A percentile compares a stretch with the other conserved stretches of the same genome.
Evolutionary conservation across 805 yeast species (phyloP).

Genomic region (Maudiozyma turicensis): DNA sequence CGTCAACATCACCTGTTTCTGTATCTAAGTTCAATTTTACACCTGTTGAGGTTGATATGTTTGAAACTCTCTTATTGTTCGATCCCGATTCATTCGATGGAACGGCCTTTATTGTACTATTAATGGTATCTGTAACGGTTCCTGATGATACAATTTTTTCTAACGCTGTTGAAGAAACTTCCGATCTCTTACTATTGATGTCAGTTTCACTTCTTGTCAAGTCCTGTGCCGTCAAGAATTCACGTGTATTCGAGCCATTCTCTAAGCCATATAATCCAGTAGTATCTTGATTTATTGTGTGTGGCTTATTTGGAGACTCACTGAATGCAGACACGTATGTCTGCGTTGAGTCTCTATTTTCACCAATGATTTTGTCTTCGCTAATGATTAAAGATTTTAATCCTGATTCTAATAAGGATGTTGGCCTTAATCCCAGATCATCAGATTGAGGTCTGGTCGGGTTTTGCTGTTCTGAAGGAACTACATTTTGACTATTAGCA

Average conservation of each 20-base stretch:
- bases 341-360: constrained; percentile 13
- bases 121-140: background rate
- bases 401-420: constrained; percentile 15
- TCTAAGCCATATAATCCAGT: constrained; percentile 21
- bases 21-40: background rate
- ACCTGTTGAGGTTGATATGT: constrained; percentile 1
- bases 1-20: background rate
- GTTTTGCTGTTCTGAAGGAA: background rate
- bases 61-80: background rate
- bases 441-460: background rate
- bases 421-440: constrained; percentile 13
- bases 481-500: background rate
- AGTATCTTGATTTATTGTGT: constrained; percentile 12
- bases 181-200: background rate
- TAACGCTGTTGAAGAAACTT: background rate
- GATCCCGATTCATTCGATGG: background rate
- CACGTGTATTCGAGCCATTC: constrained; percentile 19
- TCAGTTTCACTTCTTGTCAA: constrained; percentile 3
- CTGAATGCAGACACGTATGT: constrained; percentile 21
- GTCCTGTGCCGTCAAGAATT: constrained; percentile 24
- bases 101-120: background rate
- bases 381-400: constrained; percentile 11
- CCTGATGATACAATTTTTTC: background rate
- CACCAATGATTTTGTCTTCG: background rate
- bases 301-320: constrained; percentile 15